Evolutionary conservation across 257 asterid genomes (phyloP).

Genomic region (Verbena officinalis): DNA sequence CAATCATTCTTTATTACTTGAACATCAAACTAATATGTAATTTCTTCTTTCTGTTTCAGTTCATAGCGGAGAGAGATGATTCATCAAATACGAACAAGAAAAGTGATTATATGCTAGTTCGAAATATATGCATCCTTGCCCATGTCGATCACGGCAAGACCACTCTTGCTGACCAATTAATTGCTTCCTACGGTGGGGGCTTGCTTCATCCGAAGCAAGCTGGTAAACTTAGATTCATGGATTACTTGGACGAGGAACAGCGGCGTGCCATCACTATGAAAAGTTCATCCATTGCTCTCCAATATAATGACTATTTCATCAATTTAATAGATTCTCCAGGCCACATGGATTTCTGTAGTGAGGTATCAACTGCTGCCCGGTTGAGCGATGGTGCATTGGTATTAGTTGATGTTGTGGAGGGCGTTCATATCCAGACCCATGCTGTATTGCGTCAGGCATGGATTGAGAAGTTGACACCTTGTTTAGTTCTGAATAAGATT

Average conservation of each 20-base stretch:
- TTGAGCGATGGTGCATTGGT: conserved; percentile 94
- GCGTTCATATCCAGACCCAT: conserved; percentile 96
- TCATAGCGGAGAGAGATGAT: conserved; percentile 11
- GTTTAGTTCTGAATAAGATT: conserved; percentile 83
- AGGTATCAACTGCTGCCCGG: conserved; percentile 96
- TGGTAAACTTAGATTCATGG: conserved; percentile 93
- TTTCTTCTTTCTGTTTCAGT: conserved; percentile 19
- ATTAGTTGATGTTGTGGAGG: conserved; percentile 91
- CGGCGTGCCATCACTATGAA: conserved; percentile 98
- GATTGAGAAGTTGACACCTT: conserved; percentile 88
- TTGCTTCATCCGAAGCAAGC: conserved; percentile 97
- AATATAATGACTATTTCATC: conserved; percentile 51
- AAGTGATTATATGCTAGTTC: conserved; percentile 35
- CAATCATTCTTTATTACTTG: background rate
- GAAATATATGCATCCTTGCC: conserved; percentile 94
- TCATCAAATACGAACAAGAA: conserved; percentile 23
- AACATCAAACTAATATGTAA: background rate
- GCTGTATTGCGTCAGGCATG: conserved; percentile 94
- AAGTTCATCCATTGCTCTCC: conserved; percentile 84
- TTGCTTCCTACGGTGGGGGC: conserved; percentile 91
- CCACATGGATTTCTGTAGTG: conserved; percentile 97
- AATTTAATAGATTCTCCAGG: conserved; percentile 96
- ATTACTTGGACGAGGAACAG: conserved; percentile 94
- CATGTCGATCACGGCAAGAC: conserved; percentile 99
- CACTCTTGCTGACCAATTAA: conserved; percentile 88